phyloP scores from a whole-genome alignment of 768 basidiomycete species.

The Tulasnella sp. region DNA sequence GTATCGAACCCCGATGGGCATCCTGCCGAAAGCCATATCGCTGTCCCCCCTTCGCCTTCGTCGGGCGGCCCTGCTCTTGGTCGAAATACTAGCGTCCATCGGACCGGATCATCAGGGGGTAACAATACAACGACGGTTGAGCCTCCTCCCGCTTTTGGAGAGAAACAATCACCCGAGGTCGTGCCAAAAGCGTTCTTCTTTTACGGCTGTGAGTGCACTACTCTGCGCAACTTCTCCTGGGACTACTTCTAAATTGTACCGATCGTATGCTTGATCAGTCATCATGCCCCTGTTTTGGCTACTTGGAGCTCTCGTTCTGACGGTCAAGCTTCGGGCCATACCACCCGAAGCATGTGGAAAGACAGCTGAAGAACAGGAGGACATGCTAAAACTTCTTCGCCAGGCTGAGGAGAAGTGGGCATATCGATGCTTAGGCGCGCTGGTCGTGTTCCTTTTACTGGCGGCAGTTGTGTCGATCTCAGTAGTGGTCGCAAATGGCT shows the following conservation, averaged over 20 bases:
- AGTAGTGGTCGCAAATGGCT: background rate
- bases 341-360: conserved; percentile 7
- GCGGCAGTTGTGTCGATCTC: conserved; percentile 1
- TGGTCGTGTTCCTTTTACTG: background rate
- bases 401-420: conserved; percentile 27
- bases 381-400: conserved; percentile 9
- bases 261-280: background rate
- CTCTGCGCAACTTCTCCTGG: background rate
- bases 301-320: conserved; percentile 11
- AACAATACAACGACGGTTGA: background rate
- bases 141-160: conserved; percentile 26
- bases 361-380: conserved; percentile 11
- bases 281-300: conserved; percentile 25
- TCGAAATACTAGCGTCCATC: background rate
- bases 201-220: conserved; percentile 19
- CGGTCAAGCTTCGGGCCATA: conserved; percentile 17
- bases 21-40: background rate
- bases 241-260: too few relatives aligned
- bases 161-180: conserved; percentile 13
- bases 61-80: background rate
- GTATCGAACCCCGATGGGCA: background rate
- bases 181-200: conserved; percentile 18
- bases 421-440: conserved; percentile 22
- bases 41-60: background rate
- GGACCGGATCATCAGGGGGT: background rate